A percentile compares a stretch with the other conserved stretches of the same genome.
Evolutionary conservation across 208 protist genomes (phyloP).

Genomic region (Trypanosoma lewisi): DNA sequence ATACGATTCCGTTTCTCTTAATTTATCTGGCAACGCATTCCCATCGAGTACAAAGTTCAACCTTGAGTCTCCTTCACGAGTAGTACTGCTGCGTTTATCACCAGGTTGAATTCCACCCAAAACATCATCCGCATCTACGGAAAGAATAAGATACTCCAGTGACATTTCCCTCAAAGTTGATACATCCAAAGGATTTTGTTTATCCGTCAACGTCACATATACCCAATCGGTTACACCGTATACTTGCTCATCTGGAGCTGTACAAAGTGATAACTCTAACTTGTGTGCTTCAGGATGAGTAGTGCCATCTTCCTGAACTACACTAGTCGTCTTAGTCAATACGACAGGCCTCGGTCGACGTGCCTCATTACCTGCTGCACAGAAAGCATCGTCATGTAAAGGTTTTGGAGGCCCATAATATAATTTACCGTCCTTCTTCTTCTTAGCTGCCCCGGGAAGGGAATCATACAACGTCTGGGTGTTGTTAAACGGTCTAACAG

Average conservation of each 20-base stretch:
- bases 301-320: not conserved
- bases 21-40: slow-evolving; percentile 23
- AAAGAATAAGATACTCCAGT: slow-evolving; percentile 76
- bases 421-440: slow-evolving; percentile 11
- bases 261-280: slow-evolving; percentile 47
- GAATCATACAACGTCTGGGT: slow-evolving; percentile 23
- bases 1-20: not conserved
- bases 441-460: not conserved
- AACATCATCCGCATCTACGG: slow-evolving; percentile 42
- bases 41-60: slow-evolving; percentile 65
- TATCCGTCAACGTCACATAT: slow-evolving; percentile 52
- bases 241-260: slow-evolving; percentile 43
- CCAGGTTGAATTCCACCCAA: slow-evolving; percentile 20
- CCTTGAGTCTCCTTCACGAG: not conserved
- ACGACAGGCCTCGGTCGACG: slow-evolving; percentile 19
- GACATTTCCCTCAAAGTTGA: slow-evolving; percentile 31
- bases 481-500: slow-evolving; percentile 48
- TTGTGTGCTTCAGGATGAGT: not conserved
- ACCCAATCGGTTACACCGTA: slow-evolving; percentile 86
- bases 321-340: slow-evolving; percentile 11
- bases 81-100: slow-evolving; percentile 31
- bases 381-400: slow-evolving; percentile 1
- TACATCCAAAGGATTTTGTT: slow-evolving; percentile 12
- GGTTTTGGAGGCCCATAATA: slow-evolving; percentile 36
- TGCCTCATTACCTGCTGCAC: slow-evolving; percentile 6